Base-by-base conservation (phyloP, 768 basidiomycete species). In the Tephrocybe sp. region DNA sequence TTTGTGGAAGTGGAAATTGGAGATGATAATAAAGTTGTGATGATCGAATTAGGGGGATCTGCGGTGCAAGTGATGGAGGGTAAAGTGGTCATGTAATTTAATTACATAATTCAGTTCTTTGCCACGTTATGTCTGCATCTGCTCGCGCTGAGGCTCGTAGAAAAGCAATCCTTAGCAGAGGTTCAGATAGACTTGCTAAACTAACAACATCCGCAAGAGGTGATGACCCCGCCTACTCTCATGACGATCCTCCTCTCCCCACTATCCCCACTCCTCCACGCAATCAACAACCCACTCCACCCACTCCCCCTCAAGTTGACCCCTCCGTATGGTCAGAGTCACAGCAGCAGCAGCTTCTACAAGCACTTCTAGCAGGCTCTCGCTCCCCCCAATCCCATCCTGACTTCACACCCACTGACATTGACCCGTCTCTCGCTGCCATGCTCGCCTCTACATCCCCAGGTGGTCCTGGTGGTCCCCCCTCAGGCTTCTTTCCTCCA, bases 81-180 rank as follows among this genome's bases (percentile, higher is more conserved):
- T 1, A n/a, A n/a, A n/a, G n/a, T n/a, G n/a, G n/a, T n/a, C n/a
- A n/a, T n/a, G n/a, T n/a, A 26, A 7, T 7, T 7, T 26, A 26
- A 3, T 26, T 26, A 26, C 26, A 26, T 26, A 26, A 26, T 26
- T 4, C 26, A 26, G n/a, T n/a, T n/a, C 26, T 26, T 43, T 60
- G 61, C 62, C 62, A 62, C 62, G 62, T 62, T 58, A 72, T 72
- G 67, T 78, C 80, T 60, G 75, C 85, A 47, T 70, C 84, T 68
- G 79, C 83, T 52, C 82, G 84, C 59, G 87, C 88, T 66, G 88
- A 89, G 68, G 89, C 89, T 9, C 77, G 89, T 39, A 72, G 83
- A 61, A 85, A 79, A 68, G 89, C 89, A 32, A 91, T 92, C 51
- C 78, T 91, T 17, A 75, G 74, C 55, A 75, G 87, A 47, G 83